Evolutionary conservation across 139 green algal genomes (phyloP).

Genomic region (Marvania coccoides): DNA sequence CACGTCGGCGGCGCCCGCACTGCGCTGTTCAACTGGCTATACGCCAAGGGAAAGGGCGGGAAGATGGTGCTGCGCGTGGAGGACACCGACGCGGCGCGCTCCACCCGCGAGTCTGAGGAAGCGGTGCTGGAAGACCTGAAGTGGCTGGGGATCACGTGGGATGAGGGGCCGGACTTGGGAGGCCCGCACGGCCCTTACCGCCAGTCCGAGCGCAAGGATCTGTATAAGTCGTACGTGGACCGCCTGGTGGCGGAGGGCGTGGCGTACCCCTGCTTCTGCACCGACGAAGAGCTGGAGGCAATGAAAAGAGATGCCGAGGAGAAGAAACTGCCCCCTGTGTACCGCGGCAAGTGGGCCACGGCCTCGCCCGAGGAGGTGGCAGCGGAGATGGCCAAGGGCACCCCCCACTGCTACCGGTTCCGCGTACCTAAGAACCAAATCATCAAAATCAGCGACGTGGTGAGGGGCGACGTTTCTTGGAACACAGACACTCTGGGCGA

Average conservation of each 20-base stretch:
- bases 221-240: slow-evolving; percentile 90
- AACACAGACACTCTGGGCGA: slow-evolving; percentile 97
- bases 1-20: slow-evolving; percentile 95
- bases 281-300: slow-evolving; percentile 82
- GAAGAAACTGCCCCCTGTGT: slow-evolving; percentile 91
- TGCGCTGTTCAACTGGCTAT: slow-evolving; percentile 99
- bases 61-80: slow-evolving; percentile 96
- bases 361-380: slow-evolving; percentile 79
- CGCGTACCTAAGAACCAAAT: slow-evolving; percentile 66
- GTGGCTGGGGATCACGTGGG: slow-evolving; percentile 95
- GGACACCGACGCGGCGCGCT: slow-evolving; percentile 93
- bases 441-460: slow-evolving; percentile 53
- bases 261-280: slow-evolving; percentile 99
- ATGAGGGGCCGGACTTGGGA: slow-evolving; percentile 91
- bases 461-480: slow-evolving; percentile 89
- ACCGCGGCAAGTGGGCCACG: slow-evolving; percentile 89
- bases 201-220: slow-evolving; percentile 85
- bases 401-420: slow-evolving; percentile 89
- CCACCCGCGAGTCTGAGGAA: slow-evolving; percentile 83
- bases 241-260: slow-evolving; percentile 74
- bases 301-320: slow-evolving; percentile 88
- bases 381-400: slow-evolving; percentile 67
- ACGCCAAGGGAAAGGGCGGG: slow-evolving; percentile 73
- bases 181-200: slow-evolving; percentile 87
- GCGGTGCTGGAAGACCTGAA: slow-evolving; percentile 85